These are phyloP conservation scores for Pneumocystis oryctolagi DNA, from an alignment of 1,139 yeast species.

Conservation along the genomic window DNA sequence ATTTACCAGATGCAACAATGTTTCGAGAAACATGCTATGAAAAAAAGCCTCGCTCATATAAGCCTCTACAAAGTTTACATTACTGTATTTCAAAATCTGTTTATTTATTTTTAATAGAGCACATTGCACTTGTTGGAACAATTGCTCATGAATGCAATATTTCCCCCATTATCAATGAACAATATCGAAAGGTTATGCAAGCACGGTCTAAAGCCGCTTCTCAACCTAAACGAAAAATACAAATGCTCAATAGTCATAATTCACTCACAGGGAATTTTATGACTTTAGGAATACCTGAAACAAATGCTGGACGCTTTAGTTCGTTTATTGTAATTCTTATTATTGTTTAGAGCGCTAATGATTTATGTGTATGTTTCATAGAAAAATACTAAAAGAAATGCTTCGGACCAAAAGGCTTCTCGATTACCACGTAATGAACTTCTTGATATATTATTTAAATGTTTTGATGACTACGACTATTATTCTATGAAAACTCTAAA, in stretches of 20 bases:
- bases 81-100: background rate
- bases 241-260: conserved; percentile 10
- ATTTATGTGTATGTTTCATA: background rate
- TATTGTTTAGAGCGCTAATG: background rate
- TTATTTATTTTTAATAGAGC: conserved; percentile 30
- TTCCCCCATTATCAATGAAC: conserved; percentile 10
- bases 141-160: conserved; percentile 49
- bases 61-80: conserved; percentile 8
- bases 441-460: conserved; percentile 69
- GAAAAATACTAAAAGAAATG: conserved; percentile 43
- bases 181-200: conserved; percentile 8
- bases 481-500: conserved; percentile 92
- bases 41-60: conserved; percentile 6
- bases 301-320: conserved; percentile 4
- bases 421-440: conserved; percentile 89
- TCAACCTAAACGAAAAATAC: conserved; percentile 10
- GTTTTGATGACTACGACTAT: conserved; percentile 89
- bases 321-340: conserved; percentile 5
- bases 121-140: conserved; percentile 67
- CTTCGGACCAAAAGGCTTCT: conserved; percentile 71
- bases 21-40: background rate
- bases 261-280: conserved; percentile 6
- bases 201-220: conserved; percentile 9
- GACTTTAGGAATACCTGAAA: conserved; percentile 7
- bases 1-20: background rate